A percentile compares a stretch with the other conserved stretches of the same genome.
These are phyloP conservation scores for Ogataea pignaliae DNA, from an alignment of 805 yeast genomes.

Conservation along the genomic window DNA sequence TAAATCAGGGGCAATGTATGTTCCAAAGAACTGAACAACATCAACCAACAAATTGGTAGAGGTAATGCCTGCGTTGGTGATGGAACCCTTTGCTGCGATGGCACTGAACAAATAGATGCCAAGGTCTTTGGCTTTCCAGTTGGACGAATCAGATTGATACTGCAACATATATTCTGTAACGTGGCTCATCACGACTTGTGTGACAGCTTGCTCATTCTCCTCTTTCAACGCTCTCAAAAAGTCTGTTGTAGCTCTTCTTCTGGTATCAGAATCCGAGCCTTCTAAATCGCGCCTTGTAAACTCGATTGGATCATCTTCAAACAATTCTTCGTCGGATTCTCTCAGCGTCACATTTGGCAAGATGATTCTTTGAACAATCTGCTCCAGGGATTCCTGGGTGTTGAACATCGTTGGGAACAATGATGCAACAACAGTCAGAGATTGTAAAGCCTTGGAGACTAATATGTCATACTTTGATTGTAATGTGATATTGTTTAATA, in stretches of 20 bases:
- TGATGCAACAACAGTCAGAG: slow-evolving; percentile 76
- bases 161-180: slow-evolving; percentile 61
- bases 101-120: slow-evolving; percentile 84
- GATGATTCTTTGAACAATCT: slow-evolving; percentile 76
- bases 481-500: slow-evolving; percentile 59
- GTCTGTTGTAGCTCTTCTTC: slow-evolving; percentile 91
- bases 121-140: slow-evolving; percentile 86
- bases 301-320: slow-evolving; percentile 96
- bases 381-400: slow-evolving; percentile 57
- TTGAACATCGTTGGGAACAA: slow-evolving; percentile 63
- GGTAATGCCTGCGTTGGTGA: slow-evolving; percentile 83
- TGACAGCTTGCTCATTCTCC: slow-evolving; percentile 67
- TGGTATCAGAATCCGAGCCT: slow-evolving; percentile 89
- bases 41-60: slow-evolving; percentile 82
- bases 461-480: slow-evolving; percentile 81
- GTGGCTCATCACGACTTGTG: slow-evolving; percentile 69
- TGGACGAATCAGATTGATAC: slow-evolving; percentile 38
- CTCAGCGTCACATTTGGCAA: slow-evolving; percentile 85
- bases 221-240: slow-evolving; percentile 83
- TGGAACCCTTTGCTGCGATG: slow-evolving; percentile 84
- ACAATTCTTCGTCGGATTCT: slow-evolving; percentile 83
- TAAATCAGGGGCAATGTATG: slow-evolving; percentile 79
- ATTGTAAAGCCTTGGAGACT: slow-evolving; percentile 74
- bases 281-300: slow-evolving; percentile 90
- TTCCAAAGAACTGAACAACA: slow-evolving; percentile 79